Base-by-base conservation (phyloP, 768 basidiomycete genomes). In the Mycena albidolilacea region DNA sequence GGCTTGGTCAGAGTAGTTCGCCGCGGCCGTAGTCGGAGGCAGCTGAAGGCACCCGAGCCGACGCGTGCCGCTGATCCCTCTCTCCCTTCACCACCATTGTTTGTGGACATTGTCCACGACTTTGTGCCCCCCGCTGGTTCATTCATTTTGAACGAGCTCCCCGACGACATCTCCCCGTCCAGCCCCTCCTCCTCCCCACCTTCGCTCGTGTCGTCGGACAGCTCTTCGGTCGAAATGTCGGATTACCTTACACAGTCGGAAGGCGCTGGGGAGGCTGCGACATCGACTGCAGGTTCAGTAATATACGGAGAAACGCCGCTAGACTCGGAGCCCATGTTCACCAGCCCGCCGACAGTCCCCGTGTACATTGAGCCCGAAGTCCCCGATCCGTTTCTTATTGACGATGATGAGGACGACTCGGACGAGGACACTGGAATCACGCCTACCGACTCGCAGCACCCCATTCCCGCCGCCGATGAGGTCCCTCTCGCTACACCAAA, bases 261-360 rank as follows among this genome's bases (percentile, higher is more conserved):
- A 54, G 52, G 23, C 52, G 52, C 52, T 54, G 52, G 11, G 46
- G 46, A 48, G 17, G 46, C 46, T 6, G 7, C 38, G 37, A 41
- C 39, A n/a, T 41, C 39, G 41, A 10, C 52, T 11, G 58, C 1
- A 39, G 69, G 55, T 23, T 66, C 64, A 12, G 50, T 43, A 46
- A 12, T 44, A 7, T 69, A 59, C 97, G 85, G 95, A 98, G 79
- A 98, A 86, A 71, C 91, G 96, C 58, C 92, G 57, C 23, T 85
- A 5, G 97, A 95, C 71, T 87, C 88, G 46, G 79, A 80, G 68
- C 76, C 81, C 38, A 76, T 77, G 75, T 77, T 77, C 65, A 77
- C 77, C 37, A 81, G 79, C 64, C 81, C 80, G 23, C 79, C 72
- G 37, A 70, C 72, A 39, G 55, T 37, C 17, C 38, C 59, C 5